Evolutionary conservation across 768 basidiomycete species (phyloP).

Genomic region (Kwoniella sp.): DNA sequence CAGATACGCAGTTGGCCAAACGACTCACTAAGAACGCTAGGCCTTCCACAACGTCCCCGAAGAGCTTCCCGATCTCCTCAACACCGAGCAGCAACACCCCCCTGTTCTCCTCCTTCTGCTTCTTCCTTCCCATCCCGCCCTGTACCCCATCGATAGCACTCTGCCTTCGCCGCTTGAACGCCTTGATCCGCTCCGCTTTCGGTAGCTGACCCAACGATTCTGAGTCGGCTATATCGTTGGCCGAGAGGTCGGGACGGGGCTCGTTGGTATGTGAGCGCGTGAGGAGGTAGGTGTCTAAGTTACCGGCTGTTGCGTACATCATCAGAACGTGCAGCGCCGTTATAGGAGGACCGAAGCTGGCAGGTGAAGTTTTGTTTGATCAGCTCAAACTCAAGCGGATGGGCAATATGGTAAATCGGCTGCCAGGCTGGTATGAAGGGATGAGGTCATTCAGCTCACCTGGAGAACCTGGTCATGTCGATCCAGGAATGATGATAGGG

Average conservation of each 20-base stretch:
- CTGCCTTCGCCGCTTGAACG: conserved; percentile 44
- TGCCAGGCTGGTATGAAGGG: not conserved
- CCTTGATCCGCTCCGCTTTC: conserved; percentile 43
- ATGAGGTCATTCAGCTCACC: conserved; percentile 28
- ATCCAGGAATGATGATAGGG: conserved; percentile 97
- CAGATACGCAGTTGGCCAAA: not conserved
- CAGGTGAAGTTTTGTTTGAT: not conserved
- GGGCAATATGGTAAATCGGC: no score
- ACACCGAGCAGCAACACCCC: conserved; percentile 83
- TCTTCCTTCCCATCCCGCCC: not conserved
- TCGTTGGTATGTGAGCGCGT: conserved; percentile 42
- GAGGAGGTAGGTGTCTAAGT: conserved; percentile 54
- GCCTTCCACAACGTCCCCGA: conserved; percentile 82
- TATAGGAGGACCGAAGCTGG: conserved; percentile 80
- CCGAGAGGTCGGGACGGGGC: conserved; percentile 32
- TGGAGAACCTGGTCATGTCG: conserved; percentile 78
- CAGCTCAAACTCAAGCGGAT: not conserved
- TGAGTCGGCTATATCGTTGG: conserved; percentile 38
- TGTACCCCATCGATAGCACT: conserved; percentile 18
- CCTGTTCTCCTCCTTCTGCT: conserved; percentile 44
- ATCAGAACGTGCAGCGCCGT: conserved; percentile 72
- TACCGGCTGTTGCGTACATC: conserved; percentile 58
- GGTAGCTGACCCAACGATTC: conserved; percentile 37
- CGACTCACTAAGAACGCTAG: conserved; percentile 76
- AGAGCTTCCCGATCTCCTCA: conserved; percentile 78